Conservation (phyloP, 2,329 filamentous ascomycete species). For the Aspergillus pseudotamarii region DNA sequence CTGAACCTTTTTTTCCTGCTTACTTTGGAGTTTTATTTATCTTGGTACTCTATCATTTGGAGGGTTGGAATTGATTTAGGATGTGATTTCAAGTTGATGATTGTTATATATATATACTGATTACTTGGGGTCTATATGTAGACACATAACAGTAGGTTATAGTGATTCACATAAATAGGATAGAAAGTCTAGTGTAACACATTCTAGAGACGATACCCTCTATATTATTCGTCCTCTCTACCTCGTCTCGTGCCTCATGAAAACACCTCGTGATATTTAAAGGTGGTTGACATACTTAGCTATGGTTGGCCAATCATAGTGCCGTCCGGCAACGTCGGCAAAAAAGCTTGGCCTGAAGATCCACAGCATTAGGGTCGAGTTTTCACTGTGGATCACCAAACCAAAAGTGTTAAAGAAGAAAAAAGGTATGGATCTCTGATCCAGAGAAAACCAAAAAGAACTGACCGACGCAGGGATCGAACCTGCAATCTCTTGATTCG, state of each 20-base stretch:
- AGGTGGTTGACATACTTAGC: background rate
- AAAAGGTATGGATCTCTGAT: background rate
- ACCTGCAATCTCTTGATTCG: conserved; percentile 57
- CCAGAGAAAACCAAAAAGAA: conserved; percentile 13
- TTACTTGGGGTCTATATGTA: too few relatives aligned
- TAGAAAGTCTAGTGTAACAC: too few relatives aligned
- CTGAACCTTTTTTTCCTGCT: background rate
- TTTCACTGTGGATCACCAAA: background rate
- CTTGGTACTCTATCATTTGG: too few relatives aligned
- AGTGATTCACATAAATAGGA: too few relatives aligned
- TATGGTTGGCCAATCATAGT: background rate
- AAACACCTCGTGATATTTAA: background rate
- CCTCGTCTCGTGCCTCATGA: background rate
- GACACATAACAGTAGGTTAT: too few relatives aligned
- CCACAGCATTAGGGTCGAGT: background rate
- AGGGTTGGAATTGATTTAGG: too few relatives aligned
- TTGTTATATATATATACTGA: too few relatives aligned
- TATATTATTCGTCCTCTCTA: background rate
- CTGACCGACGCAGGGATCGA: conserved; percentile 47
- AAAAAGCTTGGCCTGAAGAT: background rate
- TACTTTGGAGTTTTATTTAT: background rate
- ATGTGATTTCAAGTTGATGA: too few relatives aligned
- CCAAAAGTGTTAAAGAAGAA: background rate
- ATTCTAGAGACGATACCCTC: too few relatives aligned
- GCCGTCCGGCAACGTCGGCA: background rate